These are phyloP conservation scores for Cupressus sempervirens DNA, from an alignment of 75 land plant genomes.

Conservation along the genomic window DNA sequence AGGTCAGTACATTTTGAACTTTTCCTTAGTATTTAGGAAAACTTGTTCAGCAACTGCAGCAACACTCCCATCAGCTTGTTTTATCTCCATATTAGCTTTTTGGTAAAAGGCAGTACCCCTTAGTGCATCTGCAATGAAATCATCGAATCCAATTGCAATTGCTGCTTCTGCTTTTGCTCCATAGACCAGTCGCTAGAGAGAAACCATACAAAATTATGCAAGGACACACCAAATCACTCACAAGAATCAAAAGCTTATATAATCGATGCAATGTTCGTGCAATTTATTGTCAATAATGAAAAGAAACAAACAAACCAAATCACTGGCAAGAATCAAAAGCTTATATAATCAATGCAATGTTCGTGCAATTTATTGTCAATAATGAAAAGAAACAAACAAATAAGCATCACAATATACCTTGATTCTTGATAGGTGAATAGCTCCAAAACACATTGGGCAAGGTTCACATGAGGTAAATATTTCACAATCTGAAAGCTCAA, in stretches of 20 bases:
- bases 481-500: slow-evolving; percentile 91
- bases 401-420: slow-evolving; percentile 43
- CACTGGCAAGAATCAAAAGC: neutral
- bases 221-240: neutral
- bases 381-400: neutral
- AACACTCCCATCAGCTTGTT: slow-evolving; percentile 73
- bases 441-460: slow-evolving; percentile 99
- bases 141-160: slow-evolving; percentile 92
- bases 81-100: slow-evolving; percentile 85
- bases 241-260: neutral
- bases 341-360: neutral
- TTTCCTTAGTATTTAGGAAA: slow-evolving; percentile 76
- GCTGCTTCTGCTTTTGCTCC: slow-evolving; percentile 98
- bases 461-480: slow-evolving; percentile 97
- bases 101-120: slow-evolving; percentile 89
- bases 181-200: slow-evolving; percentile 79
- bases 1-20: slow-evolving; percentile 73
- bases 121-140: slow-evolving; percentile 95
- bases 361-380: neutral
- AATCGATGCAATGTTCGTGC: neutral
- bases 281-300: neutral
- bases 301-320: neutral
- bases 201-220: neutral
- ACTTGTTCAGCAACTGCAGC: slow-evolving; percentile 88
- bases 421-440: slow-evolving; percentile 88